Evolutionary conservation across 2,329 filamentous ascomycete genomes (phyloP).

Genomic region (Raffaelea ambrosiae): DNA sequence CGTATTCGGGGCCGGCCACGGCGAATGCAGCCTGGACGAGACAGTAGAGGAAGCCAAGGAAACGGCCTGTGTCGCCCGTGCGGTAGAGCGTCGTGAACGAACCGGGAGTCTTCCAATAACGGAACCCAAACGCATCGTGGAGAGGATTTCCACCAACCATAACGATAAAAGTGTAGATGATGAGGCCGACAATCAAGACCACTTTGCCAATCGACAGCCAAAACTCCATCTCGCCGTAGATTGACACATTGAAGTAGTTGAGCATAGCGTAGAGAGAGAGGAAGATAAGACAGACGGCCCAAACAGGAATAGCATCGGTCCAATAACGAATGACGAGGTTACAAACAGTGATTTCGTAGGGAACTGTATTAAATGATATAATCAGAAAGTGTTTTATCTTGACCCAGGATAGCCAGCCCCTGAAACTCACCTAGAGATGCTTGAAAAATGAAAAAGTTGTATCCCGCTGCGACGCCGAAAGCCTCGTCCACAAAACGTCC

Average conservation of each 20-base stretch:
- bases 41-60: slow-evolving; percentile 11
- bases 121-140: slow-evolving; percentile 32
- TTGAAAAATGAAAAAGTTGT: slow-evolving; percentile 32
- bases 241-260: slow-evolving; percentile 23
- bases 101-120: slow-evolving; percentile 32
- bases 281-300: too few relatives aligned
- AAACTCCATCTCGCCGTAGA: slow-evolving; percentile 30
- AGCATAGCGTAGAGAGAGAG: too few relatives aligned
- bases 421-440: slow-evolving; percentile 23
- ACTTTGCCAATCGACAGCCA: slow-evolving; percentile 34
- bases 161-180: slow-evolving; percentile 37
- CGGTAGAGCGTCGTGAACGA: slow-evolving; percentile 24
- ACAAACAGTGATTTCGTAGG: slow-evolving; percentile 35
- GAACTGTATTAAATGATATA: too few relatives aligned
- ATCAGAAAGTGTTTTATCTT: too few relatives aligned
- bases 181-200: slow-evolving; percentile 27
- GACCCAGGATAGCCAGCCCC: too few relatives aligned
- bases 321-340: slow-evolving; percentile 21
- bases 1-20: slow-evolving; percentile 45
- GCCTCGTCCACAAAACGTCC: slow-evolving; percentile 57
- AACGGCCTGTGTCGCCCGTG: slow-evolving; percentile 30
- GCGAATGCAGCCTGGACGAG: slow-evolving; percentile 27
- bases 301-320: not conserved
- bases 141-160: slow-evolving; percentile 46
- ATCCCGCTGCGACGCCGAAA: slow-evolving; percentile 44